Evolutionary conservation across 345 rosid species (phyloP).

Genomic region (Noccaea bulbosa): DNA sequence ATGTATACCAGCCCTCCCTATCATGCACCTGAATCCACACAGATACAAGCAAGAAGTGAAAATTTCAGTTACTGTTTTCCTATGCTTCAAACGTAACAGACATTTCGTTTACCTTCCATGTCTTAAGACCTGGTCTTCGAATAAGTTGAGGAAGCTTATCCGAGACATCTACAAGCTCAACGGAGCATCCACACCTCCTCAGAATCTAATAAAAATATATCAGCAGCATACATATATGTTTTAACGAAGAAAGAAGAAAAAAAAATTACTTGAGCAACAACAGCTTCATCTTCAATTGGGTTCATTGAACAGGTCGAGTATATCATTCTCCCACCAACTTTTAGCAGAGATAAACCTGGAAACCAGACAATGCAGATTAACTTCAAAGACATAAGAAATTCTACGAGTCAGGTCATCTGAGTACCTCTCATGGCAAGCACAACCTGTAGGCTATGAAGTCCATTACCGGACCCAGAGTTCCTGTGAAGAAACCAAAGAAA

Average conservation of each 20-base stretch:
- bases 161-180: slow-evolving; percentile 88
- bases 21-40: slow-evolving; percentile 65
- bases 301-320: slow-evolving; percentile 99
- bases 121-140: slow-evolving; percentile 79
- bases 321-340: slow-evolving; percentile 97
- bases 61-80: background rate
- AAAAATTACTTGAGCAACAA: slow-evolving; percentile 82
- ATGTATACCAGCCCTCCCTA: slow-evolving; percentile 70
- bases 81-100: slow-evolving; percentile 8
- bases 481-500: slow-evolving; percentile 46
- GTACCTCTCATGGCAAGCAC: slow-evolving; percentile 92
- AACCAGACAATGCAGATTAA: slow-evolving; percentile 13
- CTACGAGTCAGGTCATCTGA: background rate
- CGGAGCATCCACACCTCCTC: slow-evolving; percentile 75
- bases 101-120: slow-evolving; percentile 70
- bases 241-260: background rate
- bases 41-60: background rate
- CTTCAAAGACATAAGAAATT: background rate
- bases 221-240: background rate
- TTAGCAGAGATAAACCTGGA: slow-evolving; percentile 78
- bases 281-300: slow-evolving; percentile 97
- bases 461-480: slow-evolving; percentile 88
- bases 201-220: slow-evolving; percentile 55
- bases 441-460: slow-evolving; percentile 85
- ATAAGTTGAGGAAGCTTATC: slow-evolving; percentile 79